Percentiles rank a stretch among this genome's conserved stretches.
Conservation (phyloP, 192 early-diverging fungal species). For the Entomortierella chlamydospora region DNA sequence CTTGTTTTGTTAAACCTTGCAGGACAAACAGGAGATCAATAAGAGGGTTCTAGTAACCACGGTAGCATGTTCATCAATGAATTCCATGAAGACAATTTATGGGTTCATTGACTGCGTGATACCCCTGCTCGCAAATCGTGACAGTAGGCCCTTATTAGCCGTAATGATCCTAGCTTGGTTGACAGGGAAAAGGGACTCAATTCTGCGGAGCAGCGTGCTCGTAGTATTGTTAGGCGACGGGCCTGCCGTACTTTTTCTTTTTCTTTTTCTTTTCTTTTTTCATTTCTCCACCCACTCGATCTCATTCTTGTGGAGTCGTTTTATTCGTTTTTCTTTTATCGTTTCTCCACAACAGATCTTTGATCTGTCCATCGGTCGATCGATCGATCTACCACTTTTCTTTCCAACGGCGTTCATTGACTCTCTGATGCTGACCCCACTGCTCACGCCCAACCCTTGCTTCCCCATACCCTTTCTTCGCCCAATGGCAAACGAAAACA, state of each 20-base stretch:
- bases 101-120: too few relatives aligned
- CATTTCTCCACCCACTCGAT: background rate
- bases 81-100: too few relatives aligned
- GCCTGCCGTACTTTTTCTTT: background rate
- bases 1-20: background rate
- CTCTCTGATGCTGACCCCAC: constrained; percentile 28
- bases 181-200: too few relatives aligned
- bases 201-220: too few relatives aligned
- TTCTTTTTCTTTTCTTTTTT: background rate
- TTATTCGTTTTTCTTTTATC: background rate
- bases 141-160: too few relatives aligned
- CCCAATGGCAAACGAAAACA: background rate
- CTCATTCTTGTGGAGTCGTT: background rate
- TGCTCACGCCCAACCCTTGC: constrained; percentile 38
- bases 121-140: too few relatives aligned
- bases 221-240: background rate
- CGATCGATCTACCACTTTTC: background rate
- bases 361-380: constrained; percentile 1
- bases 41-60: too few relatives aligned
- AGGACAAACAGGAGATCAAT: too few relatives aligned
- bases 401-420: constrained; percentile 3
- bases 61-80: too few relatives aligned
- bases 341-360: background rate
- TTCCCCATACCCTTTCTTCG: constrained; percentile 5
- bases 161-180: too few relatives aligned